These are phyloP conservation scores for Mallotus nudiflorus DNA, from an alignment of 345 rosid species.

Conservation along the genomic window DNA sequence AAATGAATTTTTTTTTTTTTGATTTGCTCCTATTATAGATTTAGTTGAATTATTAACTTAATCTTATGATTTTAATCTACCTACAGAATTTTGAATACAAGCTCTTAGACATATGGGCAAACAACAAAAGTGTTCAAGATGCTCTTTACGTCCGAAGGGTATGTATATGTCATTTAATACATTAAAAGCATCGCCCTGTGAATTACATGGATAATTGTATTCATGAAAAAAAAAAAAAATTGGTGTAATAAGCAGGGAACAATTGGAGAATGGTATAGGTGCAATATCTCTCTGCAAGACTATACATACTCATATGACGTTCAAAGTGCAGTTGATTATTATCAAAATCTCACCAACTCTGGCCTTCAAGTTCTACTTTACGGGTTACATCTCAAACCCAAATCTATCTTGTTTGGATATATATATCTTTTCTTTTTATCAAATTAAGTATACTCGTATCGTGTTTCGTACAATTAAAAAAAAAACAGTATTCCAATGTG, in stretches of 20 bases:
- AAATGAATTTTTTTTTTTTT: no score
- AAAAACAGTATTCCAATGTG: no score
- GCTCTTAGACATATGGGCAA: slow-evolving; percentile 31
- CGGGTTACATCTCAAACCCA: slow-evolving; percentile 18
- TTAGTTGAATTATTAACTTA: not conserved
- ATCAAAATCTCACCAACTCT: slow-evolving; percentile 24
- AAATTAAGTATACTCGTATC: no score
- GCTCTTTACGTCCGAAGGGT: slow-evolving; percentile 39
- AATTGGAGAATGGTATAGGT: slow-evolving; percentile 26
- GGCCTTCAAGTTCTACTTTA: slow-evolving; percentile 36
- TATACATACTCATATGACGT: slow-evolving; percentile 21
- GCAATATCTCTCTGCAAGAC: slow-evolving; percentile 28
- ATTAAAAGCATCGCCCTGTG: no score
- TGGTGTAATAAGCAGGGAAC: slow-evolving; percentile 30
- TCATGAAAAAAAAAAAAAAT: no score
- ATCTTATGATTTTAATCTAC: not conserved
- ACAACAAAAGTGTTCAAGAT: slow-evolving; percentile 26
- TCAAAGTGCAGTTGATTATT: slow-evolving; percentile 27
- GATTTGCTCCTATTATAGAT: no score
- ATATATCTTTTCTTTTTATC: not conserved
- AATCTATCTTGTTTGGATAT: no score
- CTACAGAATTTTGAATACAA: slow-evolving; percentile 12
- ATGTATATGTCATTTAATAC: not conserved
- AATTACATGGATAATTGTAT: not conserved
- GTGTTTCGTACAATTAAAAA: no score